These are phyloP conservation scores for Lophiotrema nucula DNA, from an alignment of 495 filamentous ascomycete genomes.

Conservation along the genomic window DNA sequence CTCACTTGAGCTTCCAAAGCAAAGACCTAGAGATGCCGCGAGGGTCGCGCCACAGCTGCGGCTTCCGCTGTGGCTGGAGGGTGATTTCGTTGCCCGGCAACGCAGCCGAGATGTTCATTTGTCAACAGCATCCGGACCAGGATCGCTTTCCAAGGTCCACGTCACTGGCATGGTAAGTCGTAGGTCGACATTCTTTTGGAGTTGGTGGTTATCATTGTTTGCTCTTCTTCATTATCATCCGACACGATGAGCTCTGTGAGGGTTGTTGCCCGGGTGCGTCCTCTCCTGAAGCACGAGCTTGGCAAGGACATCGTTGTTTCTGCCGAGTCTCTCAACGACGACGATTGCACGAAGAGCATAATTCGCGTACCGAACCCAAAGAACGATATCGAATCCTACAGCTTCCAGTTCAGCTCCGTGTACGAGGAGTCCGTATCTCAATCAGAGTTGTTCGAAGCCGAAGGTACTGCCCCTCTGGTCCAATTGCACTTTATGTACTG, in stretches of 20 bases:
- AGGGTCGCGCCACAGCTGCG: no score
- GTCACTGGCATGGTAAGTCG: background rate
- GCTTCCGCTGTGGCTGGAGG: no score
- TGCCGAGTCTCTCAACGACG: slow-evolving; percentile 40
- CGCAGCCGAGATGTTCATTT: no score
- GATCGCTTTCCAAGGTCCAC: no score
- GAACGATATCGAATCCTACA: slow-evolving; percentile 85
- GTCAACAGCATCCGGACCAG: no score
- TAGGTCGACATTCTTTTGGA: slow-evolving; percentile 2
- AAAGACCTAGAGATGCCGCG: no score
- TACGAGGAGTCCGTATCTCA: slow-evolving; percentile 79
- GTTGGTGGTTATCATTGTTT: slow-evolving; percentile 3
- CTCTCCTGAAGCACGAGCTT: slow-evolving; percentile 77
- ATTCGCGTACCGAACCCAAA: slow-evolving; percentile 94
- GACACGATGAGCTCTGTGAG: slow-evolving; percentile 63
- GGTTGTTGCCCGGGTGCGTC: slow-evolving; percentile 86
- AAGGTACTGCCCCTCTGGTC: slow-evolving; percentile 55
- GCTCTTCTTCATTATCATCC: background rate
- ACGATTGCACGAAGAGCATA: slow-evolving; percentile 60
- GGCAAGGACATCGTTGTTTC: slow-evolving; percentile 82
- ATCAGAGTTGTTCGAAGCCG: slow-evolving; percentile 80
- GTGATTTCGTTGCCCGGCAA: no score
- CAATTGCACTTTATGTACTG: slow-evolving; percentile 28
- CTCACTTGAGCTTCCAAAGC: no score
- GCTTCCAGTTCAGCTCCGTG: slow-evolving; percentile 92